Conservation (phyloP, 345 rosid genomes). For the Eucalyptus fibrosa region DNA sequence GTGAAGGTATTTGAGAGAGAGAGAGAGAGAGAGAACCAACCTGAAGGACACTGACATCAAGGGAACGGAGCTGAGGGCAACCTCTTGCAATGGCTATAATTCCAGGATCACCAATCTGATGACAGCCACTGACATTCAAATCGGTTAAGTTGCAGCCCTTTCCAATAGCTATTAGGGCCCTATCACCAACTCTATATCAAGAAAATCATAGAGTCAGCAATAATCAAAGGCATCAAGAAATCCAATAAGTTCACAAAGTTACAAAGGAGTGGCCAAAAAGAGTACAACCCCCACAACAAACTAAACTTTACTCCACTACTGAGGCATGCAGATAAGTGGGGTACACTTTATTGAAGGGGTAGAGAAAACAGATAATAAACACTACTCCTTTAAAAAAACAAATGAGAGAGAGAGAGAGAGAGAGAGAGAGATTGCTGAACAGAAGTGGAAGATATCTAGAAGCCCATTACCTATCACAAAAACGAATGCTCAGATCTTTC, state of each 20-base stretch:
- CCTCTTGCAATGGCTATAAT: slow-evolving; percentile 80
- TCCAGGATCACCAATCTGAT: slow-evolving; percentile 72
- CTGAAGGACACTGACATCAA: slow-evolving; percentile 91
- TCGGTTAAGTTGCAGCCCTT: slow-evolving; percentile 64
- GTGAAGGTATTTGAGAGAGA: not conserved
- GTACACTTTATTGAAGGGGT: not conserved
- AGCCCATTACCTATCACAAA: slow-evolving; percentile 61
- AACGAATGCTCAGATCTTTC: slow-evolving; percentile 72
- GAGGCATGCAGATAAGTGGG: not conserved
- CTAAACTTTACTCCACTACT: not conserved
- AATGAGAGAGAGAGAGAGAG: not conserved
- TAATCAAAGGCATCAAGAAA: not conserved
- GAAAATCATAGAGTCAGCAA: not conserved
- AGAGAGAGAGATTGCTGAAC: not conserved
- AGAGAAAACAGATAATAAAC: not conserved
- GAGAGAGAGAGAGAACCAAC: slow-evolving; percentile 6
- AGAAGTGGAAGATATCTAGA: not conserved
- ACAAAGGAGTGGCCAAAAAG: not conserved
- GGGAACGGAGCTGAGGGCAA: slow-evolving; percentile 56
- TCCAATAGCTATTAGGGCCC: slow-evolving; percentile 64
- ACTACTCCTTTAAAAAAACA: not conserved
- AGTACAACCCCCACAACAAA: not conserved
- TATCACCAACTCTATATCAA: slow-evolving; percentile 61
- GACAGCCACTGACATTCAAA: slow-evolving; percentile 85
- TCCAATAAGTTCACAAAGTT: not conserved